These are phyloP conservation scores for Globisporangium barbulae DNA, from an alignment of 352 stramenopile genomes.

Conservation along the genomic window DNA sequence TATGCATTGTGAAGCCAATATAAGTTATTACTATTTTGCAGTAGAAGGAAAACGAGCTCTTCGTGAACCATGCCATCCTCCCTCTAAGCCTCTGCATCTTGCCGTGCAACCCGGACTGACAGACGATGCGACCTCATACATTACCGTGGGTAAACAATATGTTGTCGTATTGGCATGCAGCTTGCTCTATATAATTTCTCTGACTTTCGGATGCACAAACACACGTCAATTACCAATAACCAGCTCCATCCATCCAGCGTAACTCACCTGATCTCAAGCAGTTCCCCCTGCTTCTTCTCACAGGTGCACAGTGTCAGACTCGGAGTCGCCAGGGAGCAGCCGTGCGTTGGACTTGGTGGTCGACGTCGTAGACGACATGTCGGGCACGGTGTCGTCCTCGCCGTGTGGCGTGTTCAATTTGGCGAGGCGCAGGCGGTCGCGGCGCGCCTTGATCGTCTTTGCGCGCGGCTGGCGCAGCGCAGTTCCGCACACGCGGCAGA, in stretches of 20 bases:
- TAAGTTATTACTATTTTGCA: conserved; percentile 13
- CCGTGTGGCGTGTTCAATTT: conserved; percentile 47
- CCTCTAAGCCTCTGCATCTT: background rate
- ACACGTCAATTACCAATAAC: background rate
- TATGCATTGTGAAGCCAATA: conserved; percentile 1
- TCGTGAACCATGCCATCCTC: background rate
- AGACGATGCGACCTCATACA: background rate
- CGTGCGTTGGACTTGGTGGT: conserved; percentile 54
- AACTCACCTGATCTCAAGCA: background rate
- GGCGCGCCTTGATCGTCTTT: conserved; percentile 61
- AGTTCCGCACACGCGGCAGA: conserved; percentile 67
- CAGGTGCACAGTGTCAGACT: conserved; percentile 23
- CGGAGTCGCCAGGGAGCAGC: conserved; percentile 30
- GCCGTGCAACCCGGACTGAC: background rate
- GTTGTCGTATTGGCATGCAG: background rate
- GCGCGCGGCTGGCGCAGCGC: conserved; percentile 50
- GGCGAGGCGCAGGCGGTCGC: conserved; percentile 50
- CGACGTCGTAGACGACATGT: conserved; percentile 51
- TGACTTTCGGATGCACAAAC: background rate
- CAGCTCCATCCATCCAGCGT: background rate
- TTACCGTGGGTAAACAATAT: background rate
- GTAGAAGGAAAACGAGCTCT: conserved; percentile 14
- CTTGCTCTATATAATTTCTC: background rate
- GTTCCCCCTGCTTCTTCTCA: conserved; percentile 12
- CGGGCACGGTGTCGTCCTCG: conserved; percentile 25